phyloP scores from a whole-genome alignment of 345 rosid genomes.

The Populus deltoides region DNA sequence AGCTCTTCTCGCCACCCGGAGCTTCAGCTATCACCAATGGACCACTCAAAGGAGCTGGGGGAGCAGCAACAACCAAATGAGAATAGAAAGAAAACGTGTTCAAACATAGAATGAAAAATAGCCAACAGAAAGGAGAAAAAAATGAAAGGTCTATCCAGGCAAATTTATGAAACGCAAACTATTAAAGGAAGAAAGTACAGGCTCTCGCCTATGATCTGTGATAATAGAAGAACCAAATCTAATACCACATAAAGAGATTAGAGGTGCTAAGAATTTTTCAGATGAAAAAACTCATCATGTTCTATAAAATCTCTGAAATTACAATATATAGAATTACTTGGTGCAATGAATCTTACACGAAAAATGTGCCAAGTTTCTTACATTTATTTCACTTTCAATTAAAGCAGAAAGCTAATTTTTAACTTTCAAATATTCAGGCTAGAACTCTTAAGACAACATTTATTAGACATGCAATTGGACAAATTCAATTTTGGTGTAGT shows the following conservation, averaged over 20 bases:
- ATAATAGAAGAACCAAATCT: neutral
- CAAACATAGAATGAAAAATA: constrained; percentile 12
- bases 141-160: neutral
- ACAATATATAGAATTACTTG: neutral
- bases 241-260: neutral
- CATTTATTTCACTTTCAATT: neutral
- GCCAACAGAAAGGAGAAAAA: neutral
- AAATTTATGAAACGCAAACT: neutral
- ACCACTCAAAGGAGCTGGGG: constrained; percentile 92
- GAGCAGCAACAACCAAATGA: constrained; percentile 12
- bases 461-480: neutral
- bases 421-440: neutral
- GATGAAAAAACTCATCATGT: neutral
- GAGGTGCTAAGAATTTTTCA: neutral
- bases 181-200: neutral
- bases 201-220: neutral
- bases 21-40: constrained; percentile 90
- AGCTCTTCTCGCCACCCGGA: constrained; percentile 55
- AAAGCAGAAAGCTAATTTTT: neutral
- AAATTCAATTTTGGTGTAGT: neutral
- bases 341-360: neutral
- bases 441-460: neutral
- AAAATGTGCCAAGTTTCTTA: neutral
- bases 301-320: neutral
- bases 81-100: constrained; percentile 13